phyloP scores from a whole-genome alignment of 2,329 filamentous ascomycete genomes.

The Sporothrix mexicana region DNA sequence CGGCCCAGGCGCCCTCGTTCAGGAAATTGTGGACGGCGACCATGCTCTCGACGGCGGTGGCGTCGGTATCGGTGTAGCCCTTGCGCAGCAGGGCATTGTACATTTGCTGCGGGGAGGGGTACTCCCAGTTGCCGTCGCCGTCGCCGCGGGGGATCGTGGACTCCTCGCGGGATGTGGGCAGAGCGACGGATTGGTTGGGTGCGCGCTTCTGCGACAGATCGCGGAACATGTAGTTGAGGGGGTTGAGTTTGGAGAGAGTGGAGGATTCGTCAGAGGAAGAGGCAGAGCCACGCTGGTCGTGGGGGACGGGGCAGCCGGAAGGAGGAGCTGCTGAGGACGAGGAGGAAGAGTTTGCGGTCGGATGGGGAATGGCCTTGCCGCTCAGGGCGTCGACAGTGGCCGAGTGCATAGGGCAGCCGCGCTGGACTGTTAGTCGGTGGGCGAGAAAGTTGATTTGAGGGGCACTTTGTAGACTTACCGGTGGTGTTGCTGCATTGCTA shows the following conservation, averaged over 20 bases:
- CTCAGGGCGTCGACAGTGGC: conserved; percentile 57
- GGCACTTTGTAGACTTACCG: conserved; percentile 46
- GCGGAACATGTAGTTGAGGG: conserved; percentile 94
- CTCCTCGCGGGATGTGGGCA: conserved; percentile 80
- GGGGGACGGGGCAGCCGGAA: conserved; percentile 52
- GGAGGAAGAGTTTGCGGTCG: conserved; percentile 37
- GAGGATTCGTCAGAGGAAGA: conserved; percentile 37
- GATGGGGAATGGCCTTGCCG: conserved; percentile 39
- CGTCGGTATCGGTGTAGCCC: conserved; percentile 91
- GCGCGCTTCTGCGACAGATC: conserved; percentile 81
- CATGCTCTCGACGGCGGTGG: conserved; percentile 94
- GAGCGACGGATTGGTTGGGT: conserved; percentile 70
- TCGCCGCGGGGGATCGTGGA: conserved; percentile 92
- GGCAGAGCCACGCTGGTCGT: conserved; percentile 34
- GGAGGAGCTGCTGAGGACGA: conserved; percentile 43
- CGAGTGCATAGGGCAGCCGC: conserved; percentile 64
- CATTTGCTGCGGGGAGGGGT: conserved; percentile 98
- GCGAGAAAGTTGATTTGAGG: not conserved
- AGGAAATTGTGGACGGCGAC: conserved; percentile 97
- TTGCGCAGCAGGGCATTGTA: conserved; percentile 97
- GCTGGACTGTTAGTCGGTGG: conserved; percentile 45
- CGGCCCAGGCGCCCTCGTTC: conserved; percentile 95
- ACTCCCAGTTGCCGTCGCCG: conserved; percentile 86
- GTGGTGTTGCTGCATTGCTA: conserved; percentile 45
- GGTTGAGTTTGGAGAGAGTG: conserved; percentile 61